A percentile compares a stretch with the other conserved stretches of the same genome.
Evolutionary conservation across 345 rosid species (phyloP).

Genomic region (Rhizophora mangle): DNA sequence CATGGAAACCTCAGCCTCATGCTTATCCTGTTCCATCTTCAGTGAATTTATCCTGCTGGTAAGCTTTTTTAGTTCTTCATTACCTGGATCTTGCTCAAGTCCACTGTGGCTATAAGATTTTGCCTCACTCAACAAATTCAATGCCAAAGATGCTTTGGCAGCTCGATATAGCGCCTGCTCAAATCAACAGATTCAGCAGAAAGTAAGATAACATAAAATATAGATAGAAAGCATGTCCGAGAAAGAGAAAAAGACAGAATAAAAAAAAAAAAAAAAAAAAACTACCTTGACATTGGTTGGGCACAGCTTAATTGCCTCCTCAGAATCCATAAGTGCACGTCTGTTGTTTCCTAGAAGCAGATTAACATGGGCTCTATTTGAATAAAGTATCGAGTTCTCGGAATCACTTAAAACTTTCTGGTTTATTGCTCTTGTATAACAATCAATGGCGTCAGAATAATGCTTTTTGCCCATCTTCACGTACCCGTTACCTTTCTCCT

Average conservation of each 20-base stretch:
- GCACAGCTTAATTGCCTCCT: slow-evolving; percentile 59
- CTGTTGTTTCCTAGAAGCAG: slow-evolving; percentile 69
- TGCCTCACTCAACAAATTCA: slow-evolving; percentile 66
- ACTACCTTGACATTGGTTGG: slow-evolving; percentile 66
- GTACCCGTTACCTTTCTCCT: slow-evolving; percentile 83
- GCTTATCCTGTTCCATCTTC: slow-evolving; percentile 57
- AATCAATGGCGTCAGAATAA: slow-evolving; percentile 71
- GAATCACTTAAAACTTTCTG: slow-evolving; percentile 56
- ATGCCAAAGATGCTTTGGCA: slow-evolving; percentile 69
- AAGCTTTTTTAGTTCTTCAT: slow-evolving; percentile 70
- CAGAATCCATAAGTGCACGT: slow-evolving; percentile 73
- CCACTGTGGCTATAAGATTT: slow-evolving; percentile 51
- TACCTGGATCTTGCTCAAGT: slow-evolving; percentile 53
- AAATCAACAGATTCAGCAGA: slow-evolving; percentile 2
- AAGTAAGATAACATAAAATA: neutral
- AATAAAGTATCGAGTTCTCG: slow-evolving; percentile 63
- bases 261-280: neutral
- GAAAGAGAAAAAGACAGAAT: neutral
- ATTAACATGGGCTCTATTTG: slow-evolving; percentile 88
- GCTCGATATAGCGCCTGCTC: slow-evolving; percentile 77
- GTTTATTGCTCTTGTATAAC: slow-evolving; percentile 75
- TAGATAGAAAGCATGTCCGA: neutral
- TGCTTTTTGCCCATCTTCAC: slow-evolving; percentile 87
- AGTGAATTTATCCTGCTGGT: slow-evolving; percentile 44
- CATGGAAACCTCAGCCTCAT: slow-evolving; percentile 53